Evolutionary conservation across 1,284 basidiomycete genomes (phyloP).

Genomic region (Trichosporon faecale): DNA sequence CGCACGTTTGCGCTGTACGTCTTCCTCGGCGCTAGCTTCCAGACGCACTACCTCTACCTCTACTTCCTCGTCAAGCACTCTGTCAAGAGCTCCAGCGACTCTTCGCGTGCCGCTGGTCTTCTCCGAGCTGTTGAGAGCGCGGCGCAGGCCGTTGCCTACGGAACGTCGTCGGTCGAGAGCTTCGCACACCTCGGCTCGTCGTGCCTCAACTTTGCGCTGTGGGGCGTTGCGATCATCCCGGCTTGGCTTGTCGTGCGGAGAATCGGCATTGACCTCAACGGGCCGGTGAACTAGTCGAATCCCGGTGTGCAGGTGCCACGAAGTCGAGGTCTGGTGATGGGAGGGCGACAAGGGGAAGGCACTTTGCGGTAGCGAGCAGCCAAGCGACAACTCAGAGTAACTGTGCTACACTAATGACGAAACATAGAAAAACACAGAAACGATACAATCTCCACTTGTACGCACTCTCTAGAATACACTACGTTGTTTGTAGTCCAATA

Average conservation of each 20-base stretch:
- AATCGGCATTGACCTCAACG: slow-evolving; percentile 13
- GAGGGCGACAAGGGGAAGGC: too few species aligned
- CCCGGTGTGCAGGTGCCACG: too few species aligned
- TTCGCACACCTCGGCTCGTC: slow-evolving; percentile 11
- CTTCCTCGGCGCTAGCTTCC: slow-evolving; percentile 14
- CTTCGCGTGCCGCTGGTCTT: slow-evolving; percentile 3
- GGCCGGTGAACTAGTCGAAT: background rate
- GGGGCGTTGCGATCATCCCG: slow-evolving; percentile 13
- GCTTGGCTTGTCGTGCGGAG: slow-evolving; percentile 14
- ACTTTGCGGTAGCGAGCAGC: too few species aligned
- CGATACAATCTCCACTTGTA: background rate
- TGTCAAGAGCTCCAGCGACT: background rate
- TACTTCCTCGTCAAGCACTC: slow-evolving; percentile 17
- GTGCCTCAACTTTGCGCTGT: slow-evolving; percentile 17
- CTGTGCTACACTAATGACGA: too few species aligned
- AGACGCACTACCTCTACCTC: slow-evolving; percentile 15
- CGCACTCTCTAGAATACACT: background rate
- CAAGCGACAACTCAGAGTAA: too few species aligned
- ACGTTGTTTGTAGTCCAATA: background rate
- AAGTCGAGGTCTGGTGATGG: too few species aligned
- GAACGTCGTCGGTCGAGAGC: background rate
- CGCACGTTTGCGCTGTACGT: slow-evolving; percentile 20
- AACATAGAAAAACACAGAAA: background rate
- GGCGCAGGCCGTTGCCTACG: slow-evolving; percentile 15
- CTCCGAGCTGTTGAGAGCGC: slow-evolving; percentile 15